phyloP scores from a whole-genome alignment of 2,329 filamentous ascomycete species.

The Sordariomycetes sp. region DNA sequence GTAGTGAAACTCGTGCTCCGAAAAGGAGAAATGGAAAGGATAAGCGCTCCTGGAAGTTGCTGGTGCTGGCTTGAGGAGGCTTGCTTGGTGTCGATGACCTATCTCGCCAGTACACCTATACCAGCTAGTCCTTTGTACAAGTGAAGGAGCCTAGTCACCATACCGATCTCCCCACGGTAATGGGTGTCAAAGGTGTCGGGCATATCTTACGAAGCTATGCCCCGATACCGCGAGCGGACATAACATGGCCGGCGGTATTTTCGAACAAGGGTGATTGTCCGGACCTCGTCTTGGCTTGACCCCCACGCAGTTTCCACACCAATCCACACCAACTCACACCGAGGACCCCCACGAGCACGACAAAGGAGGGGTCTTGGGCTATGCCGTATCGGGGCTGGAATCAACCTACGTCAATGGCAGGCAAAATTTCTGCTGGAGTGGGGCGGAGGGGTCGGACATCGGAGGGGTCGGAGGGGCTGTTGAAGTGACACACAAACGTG shows the following conservation, averaged over 20 bases:
- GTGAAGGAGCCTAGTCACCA: too few species aligned
- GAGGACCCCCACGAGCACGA: background rate
- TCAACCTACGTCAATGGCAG: background rate
- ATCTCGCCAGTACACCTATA: too few species aligned
- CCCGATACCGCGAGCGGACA: background rate
- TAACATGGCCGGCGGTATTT: background rate
- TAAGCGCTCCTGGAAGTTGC: too few species aligned
- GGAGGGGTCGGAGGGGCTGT: background rate
- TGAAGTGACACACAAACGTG: background rate
- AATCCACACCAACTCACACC: background rate
- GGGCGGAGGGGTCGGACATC: background rate
- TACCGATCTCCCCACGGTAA: too few species aligned
- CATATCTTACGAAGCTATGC: background rate
- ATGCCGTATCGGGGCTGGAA: background rate
- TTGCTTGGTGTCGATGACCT: too few species aligned
- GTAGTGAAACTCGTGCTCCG: too few species aligned
- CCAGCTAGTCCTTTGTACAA: too few species aligned
- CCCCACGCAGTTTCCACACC: background rate
- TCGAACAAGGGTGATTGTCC: background rate
- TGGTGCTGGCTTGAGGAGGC: too few species aligned
- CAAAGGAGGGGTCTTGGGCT: background rate
- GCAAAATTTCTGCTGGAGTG: background rate
- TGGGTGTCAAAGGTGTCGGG: too few species aligned
- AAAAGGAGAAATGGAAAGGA: too few species aligned
- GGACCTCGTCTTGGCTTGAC: background rate